phyloP scores from a whole-genome alignment of 176 grass and related monocot genomes.

The Lolium rigidum region DNA sequence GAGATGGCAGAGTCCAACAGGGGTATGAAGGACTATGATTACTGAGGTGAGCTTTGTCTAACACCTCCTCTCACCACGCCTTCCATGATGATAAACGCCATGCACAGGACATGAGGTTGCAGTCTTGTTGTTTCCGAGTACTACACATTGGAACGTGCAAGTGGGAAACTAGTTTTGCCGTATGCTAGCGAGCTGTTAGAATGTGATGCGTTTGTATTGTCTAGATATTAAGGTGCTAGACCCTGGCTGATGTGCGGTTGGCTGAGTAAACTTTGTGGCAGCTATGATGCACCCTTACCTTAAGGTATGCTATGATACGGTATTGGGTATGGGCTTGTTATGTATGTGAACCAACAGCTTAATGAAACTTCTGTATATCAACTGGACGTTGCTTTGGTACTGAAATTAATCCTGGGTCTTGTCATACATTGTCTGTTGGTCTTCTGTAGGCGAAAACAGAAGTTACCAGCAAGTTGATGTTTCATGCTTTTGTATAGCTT shows the following conservation, averaged over 20 bases:
- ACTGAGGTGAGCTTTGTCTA: conserved; percentile 45
- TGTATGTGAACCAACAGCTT: too few relatives aligned
- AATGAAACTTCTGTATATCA: too few relatives aligned
- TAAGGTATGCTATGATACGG: too few relatives aligned
- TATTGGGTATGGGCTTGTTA: too few relatives aligned
- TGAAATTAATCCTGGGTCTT: too few relatives aligned
- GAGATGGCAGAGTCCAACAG: conserved; percentile 57
- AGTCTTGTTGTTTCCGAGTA: neutral
- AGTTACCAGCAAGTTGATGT: too few relatives aligned
- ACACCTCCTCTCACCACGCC: neutral
- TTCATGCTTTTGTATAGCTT: too few relatives aligned
- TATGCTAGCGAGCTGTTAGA: neutral
- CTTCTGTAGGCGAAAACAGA: too few relatives aligned
- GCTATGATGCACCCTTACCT: neutral
- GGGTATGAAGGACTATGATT: conserved; percentile 81
- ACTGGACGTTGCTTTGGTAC: too few relatives aligned
- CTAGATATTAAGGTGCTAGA: neutral
- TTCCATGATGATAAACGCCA: neutral
- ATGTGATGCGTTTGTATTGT: neutral
- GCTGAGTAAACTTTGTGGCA: neutral
- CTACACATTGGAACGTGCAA: neutral
- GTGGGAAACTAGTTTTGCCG: neutral
- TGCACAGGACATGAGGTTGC: neutral
- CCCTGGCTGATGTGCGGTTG: neutral
- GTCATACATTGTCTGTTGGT: too few relatives aligned